These are phyloP conservation scores for Camellia oleifera DNA, from an alignment of 179 eudicot genomes.

Conservation along the genomic window DNA sequence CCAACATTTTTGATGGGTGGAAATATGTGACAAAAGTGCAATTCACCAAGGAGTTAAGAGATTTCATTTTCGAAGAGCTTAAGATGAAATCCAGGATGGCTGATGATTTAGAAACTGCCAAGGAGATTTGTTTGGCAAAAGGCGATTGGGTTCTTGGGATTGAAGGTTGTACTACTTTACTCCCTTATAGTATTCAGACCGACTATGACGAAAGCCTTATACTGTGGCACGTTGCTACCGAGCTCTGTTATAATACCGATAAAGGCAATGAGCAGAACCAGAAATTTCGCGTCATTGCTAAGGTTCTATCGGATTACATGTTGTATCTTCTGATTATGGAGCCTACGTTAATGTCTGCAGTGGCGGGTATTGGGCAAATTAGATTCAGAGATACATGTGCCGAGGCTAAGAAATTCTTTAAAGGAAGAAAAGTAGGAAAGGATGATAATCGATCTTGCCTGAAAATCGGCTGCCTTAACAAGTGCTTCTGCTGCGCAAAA, in stretches of 20 bases:
- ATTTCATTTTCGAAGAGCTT: constrained; percentile 11
- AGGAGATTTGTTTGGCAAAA: constrained; percentile 17
- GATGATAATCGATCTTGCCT: too few species aligned
- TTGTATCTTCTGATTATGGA: constrained; percentile 34
- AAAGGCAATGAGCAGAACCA: neutral
- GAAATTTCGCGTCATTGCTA: neutral
- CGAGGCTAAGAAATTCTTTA: constrained; percentile 20
- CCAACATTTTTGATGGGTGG: constrained; percentile 1
- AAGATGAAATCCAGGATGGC: constrained; percentile 10
- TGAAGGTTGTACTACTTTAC: neutral
- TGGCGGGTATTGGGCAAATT: constrained; percentile 34
- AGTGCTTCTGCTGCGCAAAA: neutral
- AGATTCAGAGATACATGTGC: constrained; percentile 36
- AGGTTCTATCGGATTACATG: constrained; percentile 45
- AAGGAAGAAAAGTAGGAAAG: neutral
- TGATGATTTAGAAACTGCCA: constrained; percentile 6
- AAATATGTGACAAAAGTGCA: neutral
- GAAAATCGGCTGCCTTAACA: too few species aligned
- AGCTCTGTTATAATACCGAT: constrained; percentile 12
- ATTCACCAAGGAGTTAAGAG: neutral
- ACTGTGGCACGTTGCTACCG: constrained; percentile 36
- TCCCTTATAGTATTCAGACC: neutral
- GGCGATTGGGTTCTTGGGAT: constrained; percentile 15
- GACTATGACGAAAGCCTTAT: constrained; percentile 28
- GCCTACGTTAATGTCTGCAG: constrained; percentile 27